A percentile compares a stretch with the other conserved stretches of the same genome.
phyloP scores from a whole-genome alignment of 2,329 filamentous ascomycete species.

The Paracamarosporium sp. region DNA sequence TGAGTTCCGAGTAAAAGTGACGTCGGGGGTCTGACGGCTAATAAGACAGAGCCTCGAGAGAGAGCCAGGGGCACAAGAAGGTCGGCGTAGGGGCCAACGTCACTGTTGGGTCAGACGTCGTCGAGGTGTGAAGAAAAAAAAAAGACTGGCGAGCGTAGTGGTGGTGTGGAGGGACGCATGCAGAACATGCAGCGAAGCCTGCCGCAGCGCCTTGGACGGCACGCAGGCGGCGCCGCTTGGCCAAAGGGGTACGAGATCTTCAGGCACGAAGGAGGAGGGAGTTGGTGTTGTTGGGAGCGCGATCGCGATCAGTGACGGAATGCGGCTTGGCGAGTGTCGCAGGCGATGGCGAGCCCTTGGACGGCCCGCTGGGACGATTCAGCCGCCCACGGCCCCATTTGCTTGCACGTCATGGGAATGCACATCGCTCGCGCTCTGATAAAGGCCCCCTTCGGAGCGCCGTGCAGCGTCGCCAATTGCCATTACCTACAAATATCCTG shows the following conservation, averaged over 20 bases:
- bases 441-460: constrained; percentile 18
- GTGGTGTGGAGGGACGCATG: not conserved
- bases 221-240: constrained; percentile 34
- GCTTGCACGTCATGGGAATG: constrained; percentile 25
- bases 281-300: constrained; percentile 6
- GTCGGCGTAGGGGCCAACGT: not conserved
- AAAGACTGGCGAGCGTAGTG: not conserved
- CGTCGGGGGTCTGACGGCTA: constrained; percentile 11
- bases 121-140: constrained; percentile 5
- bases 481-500: constrained; percentile 12
- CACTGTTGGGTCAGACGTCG: not conserved
- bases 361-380: constrained; percentile 18
- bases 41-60: not conserved
- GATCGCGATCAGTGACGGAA: constrained; percentile 44
- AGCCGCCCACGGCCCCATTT: constrained; percentile 15
- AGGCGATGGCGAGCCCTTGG: constrained; percentile 20
- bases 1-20: constrained; percentile 12
- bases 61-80: not conserved
- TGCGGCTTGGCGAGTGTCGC: constrained; percentile 25
- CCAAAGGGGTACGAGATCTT: constrained; percentile 20
- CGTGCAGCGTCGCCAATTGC: not conserved
- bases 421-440: constrained; percentile 15
- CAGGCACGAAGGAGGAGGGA: constrained; percentile 16
- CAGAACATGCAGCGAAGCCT: not conserved
- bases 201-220: constrained; percentile 6